phyloP scores from a whole-genome alignment of 768 basidiomycete genomes.

The Boletus pseudo-olivaceus region DNA sequence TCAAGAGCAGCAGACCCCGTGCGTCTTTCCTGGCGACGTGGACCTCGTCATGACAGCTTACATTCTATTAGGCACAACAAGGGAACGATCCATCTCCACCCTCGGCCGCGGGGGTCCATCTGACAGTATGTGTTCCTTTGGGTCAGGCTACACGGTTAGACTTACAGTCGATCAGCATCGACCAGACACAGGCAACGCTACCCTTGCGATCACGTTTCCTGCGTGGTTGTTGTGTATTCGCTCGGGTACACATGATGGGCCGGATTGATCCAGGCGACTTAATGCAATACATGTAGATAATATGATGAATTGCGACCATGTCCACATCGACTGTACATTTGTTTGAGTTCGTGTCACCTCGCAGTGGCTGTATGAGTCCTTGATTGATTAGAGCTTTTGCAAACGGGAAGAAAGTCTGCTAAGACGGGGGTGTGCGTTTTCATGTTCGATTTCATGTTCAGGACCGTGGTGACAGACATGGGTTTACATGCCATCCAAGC shows the following conservation, averaged over 20 bases:
- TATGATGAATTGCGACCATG: not conserved
- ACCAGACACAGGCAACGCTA: not conserved
- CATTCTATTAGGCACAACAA: not conserved
- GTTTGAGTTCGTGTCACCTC: no score
- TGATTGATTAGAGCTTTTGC: no score
- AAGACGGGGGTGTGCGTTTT: no score
- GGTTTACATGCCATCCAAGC: no score
- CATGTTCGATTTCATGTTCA: no score
- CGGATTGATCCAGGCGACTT: not conserved
- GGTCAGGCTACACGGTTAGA: not conserved
- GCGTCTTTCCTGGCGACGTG: no score
- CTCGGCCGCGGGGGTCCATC: not conserved
- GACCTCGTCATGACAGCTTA: not conserved
- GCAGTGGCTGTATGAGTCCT: no score
- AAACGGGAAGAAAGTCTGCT: no score
- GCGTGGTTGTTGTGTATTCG: not conserved
- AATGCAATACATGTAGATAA: no score
- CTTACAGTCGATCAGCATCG: not conserved
- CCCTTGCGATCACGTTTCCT: not conserved
- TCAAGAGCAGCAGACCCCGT: no score
- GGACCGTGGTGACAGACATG: no score
- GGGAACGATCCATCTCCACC: not conserved
- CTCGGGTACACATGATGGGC: not conserved
- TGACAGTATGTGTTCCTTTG: not conserved
- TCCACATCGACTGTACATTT: not conserved